Conservation (phyloP, 2,329 filamentous ascomycete species). For the Aspergillus tanneri region DNA sequence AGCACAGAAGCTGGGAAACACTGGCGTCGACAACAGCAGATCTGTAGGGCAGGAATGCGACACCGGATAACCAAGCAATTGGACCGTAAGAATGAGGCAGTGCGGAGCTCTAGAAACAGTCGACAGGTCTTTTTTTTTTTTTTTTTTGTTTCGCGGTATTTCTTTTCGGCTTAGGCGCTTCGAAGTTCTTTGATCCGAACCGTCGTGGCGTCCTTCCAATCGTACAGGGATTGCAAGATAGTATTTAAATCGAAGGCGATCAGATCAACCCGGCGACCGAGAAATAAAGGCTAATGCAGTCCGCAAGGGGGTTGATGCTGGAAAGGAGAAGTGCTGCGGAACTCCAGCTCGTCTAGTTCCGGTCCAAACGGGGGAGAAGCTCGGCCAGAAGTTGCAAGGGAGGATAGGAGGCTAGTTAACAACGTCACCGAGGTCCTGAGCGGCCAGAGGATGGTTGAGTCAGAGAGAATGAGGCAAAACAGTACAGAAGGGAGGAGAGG, state of each 20-base stretch:
- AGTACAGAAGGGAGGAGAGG: conserved; percentile 4
- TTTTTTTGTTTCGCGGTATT: conserved; percentile 9
- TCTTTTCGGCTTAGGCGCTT: conserved; percentile 6
- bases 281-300: conserved; percentile 28
- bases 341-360: conserved; percentile 23
- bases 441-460: conserved; percentile 9
- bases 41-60: conserved; percentile 31
- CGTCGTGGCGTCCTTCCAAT: conserved; percentile 10
- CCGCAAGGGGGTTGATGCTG: conserved; percentile 37
- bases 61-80: conserved; percentile 21
- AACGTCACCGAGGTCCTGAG: conserved; percentile 20
- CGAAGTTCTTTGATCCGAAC: conserved; percentile 10
- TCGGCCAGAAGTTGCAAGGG: conserved; percentile 21
- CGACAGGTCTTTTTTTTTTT: conserved; percentile 21
- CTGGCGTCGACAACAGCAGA: conserved; percentile 17
- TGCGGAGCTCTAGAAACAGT: conserved; percentile 18
- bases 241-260: conserved; percentile 17
- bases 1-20: conserved; percentile 18
- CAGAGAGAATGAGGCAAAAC: conserved; percentile 15
- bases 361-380: conserved; percentile 15
- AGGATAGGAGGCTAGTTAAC: conserved; percentile 19
- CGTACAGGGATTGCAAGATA: conserved; percentile 16
- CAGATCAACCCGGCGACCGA: conserved; percentile 18
- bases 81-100: conserved; percentile 21
- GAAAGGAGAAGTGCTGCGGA: conserved; percentile 28